Evolutionary conservation across 2,329 filamentous ascomycete genomes (phyloP), one percentile per base, ranked within the genome.

Genomic region (Immersiporthe knoxdaviesiana): DNA sequence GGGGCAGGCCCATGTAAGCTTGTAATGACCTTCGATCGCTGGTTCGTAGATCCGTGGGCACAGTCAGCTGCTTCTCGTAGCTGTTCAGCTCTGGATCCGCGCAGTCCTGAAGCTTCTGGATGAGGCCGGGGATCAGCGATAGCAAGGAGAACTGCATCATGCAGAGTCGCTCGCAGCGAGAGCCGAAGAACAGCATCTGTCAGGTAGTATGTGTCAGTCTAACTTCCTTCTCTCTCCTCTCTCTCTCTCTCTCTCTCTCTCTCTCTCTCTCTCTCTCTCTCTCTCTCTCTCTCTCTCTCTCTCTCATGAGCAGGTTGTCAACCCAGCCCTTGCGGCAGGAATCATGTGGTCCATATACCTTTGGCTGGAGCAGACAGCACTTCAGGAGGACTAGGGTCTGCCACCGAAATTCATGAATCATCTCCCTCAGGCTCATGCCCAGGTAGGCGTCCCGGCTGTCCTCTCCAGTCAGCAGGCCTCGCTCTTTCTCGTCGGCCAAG

Each of bases 81-180:
- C 81, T 90, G 79, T 97, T 91, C 78, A 98, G 87, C 59, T 94
- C 91, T n/a, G 96, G 96, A 77, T 97, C 94, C 63, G 96, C 95
- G 75, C 93, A 97, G 81, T 99, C 96, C 80, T 97, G 91, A n/a
- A 99, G 87, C 75, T 92, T 93, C 76, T 93, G 90, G 76, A 98
- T 90, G 68, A 99, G 88, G 70, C 94, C 94, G 61, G 96, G 96
- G 82, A 99, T 97, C 76, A 99, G 85, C 66, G 95, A 97, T 74
- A 99, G 91, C 60, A 99, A 87, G 58, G 95, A 96, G 82, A 98
- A 99, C 79, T 99, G 96, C 81, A 97, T 94, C 92, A 98, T 97
- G 86, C 96, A 99, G 74, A 99, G 83, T 73, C 92, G 88, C 80
- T 99, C 96, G 80, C 96, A 98, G 75, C 94, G 90, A n/a, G 95